phyloP scores from a whole-genome alignment of 1,284 basidiomycete species.

The Ganoderma sp. region DNA sequence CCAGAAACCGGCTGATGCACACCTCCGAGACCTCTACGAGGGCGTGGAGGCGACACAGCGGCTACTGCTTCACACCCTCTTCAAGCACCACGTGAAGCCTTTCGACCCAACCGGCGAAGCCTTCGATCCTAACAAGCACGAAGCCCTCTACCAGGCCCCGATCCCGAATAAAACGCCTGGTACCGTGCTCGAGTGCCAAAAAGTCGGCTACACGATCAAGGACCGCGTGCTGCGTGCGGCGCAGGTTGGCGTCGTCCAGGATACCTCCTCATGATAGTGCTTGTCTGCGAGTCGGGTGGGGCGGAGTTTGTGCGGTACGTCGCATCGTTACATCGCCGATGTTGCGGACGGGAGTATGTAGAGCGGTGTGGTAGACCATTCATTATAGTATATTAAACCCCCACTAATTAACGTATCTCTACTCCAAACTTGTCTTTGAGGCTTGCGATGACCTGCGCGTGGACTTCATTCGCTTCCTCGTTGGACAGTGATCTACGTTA shows the following conservation, averaged over 20 bases:
- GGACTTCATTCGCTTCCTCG: constrained; percentile 86
- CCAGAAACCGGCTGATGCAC: constrained; percentile 59
- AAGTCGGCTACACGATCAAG: constrained; percentile 92
- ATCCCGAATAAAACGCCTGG: constrained; percentile 88
- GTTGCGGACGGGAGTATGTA: constrained; percentile 16
- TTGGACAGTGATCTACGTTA: constrained; percentile 80
- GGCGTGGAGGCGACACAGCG: constrained; percentile 95
- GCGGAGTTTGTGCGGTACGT: constrained; percentile 11
- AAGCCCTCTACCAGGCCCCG: constrained; percentile 96
- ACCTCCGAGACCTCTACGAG: constrained; percentile 76
- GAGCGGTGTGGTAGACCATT: constrained; percentile 34
- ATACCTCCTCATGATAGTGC: constrained; percentile 52
- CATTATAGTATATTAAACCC: constrained; percentile 37
- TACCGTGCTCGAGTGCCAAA: constrained; percentile 90
- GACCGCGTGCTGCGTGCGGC: constrained; percentile 92
- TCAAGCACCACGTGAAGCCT: constrained; percentile 89
- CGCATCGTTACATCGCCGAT: constrained; percentile 7
- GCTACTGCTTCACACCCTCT: constrained; percentile 87
- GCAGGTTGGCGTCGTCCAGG: constrained; percentile 94
- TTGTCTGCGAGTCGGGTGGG: constrained; percentile 4
- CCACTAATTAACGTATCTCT: constrained; percentile 68
- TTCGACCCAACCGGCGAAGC: constrained; percentile 92
- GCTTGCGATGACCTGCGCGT: constrained; percentile 60
- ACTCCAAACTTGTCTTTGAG: constrained; percentile 70
- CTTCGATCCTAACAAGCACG: constrained; percentile 95